phyloP scores from a whole-genome alignment of 805 yeast genomes.

The Brettanomyces naardenensis region DNA sequence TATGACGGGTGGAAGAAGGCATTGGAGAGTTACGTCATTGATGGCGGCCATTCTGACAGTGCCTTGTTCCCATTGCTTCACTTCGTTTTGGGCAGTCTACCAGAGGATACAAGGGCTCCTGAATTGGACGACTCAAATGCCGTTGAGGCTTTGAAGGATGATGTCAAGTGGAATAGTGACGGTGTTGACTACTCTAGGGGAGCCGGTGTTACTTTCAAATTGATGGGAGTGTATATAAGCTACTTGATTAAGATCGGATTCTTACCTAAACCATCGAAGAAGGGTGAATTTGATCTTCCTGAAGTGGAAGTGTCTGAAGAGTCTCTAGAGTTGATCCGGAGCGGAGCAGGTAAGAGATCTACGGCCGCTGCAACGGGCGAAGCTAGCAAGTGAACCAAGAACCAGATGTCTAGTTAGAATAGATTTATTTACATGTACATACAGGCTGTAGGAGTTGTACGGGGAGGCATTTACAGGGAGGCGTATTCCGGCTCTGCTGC shows the following conservation, averaged over 20 bases:
- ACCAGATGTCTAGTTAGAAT: no score
- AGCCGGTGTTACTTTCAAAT: conserved; percentile 59
- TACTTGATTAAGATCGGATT: conserved; percentile 78
- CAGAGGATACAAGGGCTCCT: conserved; percentile 88
- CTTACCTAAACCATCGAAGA: conserved; percentile 51
- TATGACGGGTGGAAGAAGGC: conserved; percentile 74
- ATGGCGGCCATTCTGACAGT: conserved; percentile 55
- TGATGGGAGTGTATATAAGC: conserved; percentile 69
- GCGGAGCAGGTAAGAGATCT: conserved; percentile 73
- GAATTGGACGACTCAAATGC: conserved; percentile 89
- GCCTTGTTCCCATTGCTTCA: conserved; percentile 92
- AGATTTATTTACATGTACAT: not conserved
- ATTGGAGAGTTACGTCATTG: conserved; percentile 72
- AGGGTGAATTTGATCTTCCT: conserved; percentile 44
- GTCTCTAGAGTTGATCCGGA: conserved; percentile 46
- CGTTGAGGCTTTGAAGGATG: conserved; percentile 53
- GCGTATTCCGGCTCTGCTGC: no score
- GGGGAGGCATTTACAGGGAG: no score
- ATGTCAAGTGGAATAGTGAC: conserved; percentile 36
- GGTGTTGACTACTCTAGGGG: conserved; percentile 65
- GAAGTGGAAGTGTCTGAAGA: conserved; percentile 44
- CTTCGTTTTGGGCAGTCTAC: conserved; percentile 88
- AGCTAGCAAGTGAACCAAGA: no score
- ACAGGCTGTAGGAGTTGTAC: not conserved
- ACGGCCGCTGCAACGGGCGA: conserved; percentile 32